Conservation (phyloP, 352 stramenopile genomes). For the Aphanomyces astaci region DNA sequence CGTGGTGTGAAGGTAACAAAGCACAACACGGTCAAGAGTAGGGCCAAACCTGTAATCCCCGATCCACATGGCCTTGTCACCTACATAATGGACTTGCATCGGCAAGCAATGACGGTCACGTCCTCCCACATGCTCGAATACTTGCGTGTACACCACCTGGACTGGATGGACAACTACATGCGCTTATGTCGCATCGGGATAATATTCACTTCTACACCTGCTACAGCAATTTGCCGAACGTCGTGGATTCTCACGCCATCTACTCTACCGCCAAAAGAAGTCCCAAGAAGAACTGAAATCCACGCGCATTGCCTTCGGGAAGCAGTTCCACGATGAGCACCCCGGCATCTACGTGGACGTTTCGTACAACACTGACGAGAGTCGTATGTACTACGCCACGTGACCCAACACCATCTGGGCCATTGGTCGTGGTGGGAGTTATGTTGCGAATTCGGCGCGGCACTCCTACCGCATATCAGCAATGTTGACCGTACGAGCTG, state of each 20-base stretch:
- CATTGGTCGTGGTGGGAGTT: conserved; percentile 6
- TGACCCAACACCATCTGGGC: conserved; percentile 19
- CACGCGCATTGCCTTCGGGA: background rate
- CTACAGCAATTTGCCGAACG: background rate
- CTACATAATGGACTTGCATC: background rate
- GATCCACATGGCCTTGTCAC: background rate
- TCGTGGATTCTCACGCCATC: background rate
- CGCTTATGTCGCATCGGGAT: too few species aligned
- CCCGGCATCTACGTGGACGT: background rate
- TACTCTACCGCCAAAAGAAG: background rate
- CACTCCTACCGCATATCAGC: conserved; percentile 23
- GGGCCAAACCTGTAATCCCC: background rate
- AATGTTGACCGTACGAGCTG: conserved; percentile 22
- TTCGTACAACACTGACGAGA: background rate
- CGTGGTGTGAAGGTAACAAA: too few species aligned
- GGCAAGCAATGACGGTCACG: background rate
- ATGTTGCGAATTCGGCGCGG: conserved; percentile 5
- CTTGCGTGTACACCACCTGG: background rate
- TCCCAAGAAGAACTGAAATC: background rate
- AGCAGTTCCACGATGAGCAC: background rate
- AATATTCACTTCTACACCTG: too few species aligned
- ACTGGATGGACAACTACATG: background rate
- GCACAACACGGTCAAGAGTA: too few species aligned
- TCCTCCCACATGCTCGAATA: background rate
- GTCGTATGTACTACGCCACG: conserved; percentile 13